Evolutionary conservation across 371 early-diverging fungal genomes (phyloP), one percentile per base, ranked within the genome.

Genomic region (Cokeromyces recurvatus): DNA sequence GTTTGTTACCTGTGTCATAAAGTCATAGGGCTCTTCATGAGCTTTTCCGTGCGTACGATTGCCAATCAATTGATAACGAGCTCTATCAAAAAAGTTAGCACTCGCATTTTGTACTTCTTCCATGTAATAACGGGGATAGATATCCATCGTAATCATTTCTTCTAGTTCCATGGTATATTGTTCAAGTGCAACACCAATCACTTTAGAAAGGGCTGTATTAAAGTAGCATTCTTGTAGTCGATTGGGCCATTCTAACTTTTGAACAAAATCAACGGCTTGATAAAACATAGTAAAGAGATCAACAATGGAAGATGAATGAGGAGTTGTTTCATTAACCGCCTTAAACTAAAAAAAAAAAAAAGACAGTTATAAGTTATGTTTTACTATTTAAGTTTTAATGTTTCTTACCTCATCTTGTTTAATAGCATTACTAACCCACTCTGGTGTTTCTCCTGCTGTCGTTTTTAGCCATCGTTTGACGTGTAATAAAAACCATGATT

Each of bases 301-400:
- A 9, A 87, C 79, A 31, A 87, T 85, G 0, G 91, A 91, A 6
- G 89, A 87, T 2, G 91, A 89, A 55, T 90, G 87, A 19, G 74
- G 66, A 11, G 84, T 81, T 9, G 72, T 74, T 0, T 79, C 81
- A 53, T 74, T 79, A 43, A 81, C 63, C 41, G 73, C 48, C 54
- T 75, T 62, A 60, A 81, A 81, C 80, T 86, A 64, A 24, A 32
- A 43, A 46, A 43, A 55, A 52, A 57, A 21, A 27, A 27, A 27
- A 27, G 29, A 27, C 7, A 17, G 4, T 57, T n/a, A n/a, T 21
- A 22, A 16, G 32, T 9, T 24, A 32, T 20, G 9, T 2, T 24
- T 34, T 14, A 4, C 9, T 15, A 12, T 20, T 51, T 54, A 42
- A 46, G 38, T n/a, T n/a, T n/a, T n/a, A n/a, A n/a, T n/a, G n/a